Percentiles rank a stretch among this genome's conserved stretches.
Conservation (phyloP, 257 asterid genomes). For the Anisodus tanguticus region DNA sequence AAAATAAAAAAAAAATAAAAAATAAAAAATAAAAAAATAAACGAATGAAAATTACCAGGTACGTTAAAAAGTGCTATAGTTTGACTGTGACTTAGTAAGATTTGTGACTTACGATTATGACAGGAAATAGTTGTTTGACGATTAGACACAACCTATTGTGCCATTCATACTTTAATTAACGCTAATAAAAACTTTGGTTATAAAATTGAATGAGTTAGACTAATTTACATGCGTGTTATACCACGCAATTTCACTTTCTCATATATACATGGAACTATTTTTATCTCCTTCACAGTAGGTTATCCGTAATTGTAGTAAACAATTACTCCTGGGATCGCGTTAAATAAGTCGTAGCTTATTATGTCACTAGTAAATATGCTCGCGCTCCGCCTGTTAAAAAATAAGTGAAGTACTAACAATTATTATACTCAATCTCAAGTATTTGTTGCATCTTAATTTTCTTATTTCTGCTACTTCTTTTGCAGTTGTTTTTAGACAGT, state of each 20-base stretch:
- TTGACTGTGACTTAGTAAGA: background rate
- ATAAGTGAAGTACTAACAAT: no score
- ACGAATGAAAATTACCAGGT: background rate
- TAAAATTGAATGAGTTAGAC: background rate
- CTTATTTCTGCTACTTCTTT: no score
- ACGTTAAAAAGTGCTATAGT: background rate
- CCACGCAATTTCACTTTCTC: background rate
- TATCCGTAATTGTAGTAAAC: background rate
- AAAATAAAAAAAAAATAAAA: no score
- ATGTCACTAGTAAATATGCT: no score
- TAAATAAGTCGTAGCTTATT: no score
- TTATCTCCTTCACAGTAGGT: background rate
- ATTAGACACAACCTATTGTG: background rate
- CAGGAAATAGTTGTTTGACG: background rate
- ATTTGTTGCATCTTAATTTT: no score
- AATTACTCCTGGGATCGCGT: background rate
- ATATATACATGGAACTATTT: background rate
- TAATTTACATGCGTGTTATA: background rate
- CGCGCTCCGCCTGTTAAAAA: no score
- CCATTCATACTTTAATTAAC: constrained; percentile 21
- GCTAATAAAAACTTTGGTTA: background rate
- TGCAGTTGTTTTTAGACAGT: no score
- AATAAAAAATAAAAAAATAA: constrained; percentile 5
- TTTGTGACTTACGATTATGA: background rate
- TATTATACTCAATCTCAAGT: no score